Evolutionary conservation across 2,329 filamentous ascomycete species (phyloP).

Genomic region (Diaporthe destruens): DNA sequence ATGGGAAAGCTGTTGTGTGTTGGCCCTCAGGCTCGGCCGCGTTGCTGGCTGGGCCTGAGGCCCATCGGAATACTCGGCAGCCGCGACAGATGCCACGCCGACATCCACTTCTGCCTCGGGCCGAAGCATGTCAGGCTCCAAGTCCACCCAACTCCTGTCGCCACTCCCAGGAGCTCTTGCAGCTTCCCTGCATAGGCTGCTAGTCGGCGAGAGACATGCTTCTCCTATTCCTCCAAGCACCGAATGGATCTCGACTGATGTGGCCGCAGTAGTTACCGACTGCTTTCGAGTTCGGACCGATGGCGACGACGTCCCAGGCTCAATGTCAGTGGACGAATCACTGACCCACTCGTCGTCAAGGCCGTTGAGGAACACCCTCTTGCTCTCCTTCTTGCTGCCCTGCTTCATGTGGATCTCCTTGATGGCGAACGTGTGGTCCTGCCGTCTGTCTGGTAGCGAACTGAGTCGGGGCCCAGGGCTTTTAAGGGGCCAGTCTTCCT

Average conservation of each 20-base stretch:
- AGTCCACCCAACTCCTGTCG: slow-evolving; percentile 46
- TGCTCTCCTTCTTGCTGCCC: slow-evolving; percentile 17
- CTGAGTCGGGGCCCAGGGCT: slow-evolving; percentile 7
- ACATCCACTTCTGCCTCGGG: background rate
- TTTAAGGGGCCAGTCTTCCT: slow-evolving; percentile 33
- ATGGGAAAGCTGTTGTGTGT: slow-evolving; percentile 3
- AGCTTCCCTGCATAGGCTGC: slow-evolving; percentile 42
- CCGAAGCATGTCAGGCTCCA: slow-evolving; percentile 43
- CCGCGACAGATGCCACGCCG: background rate
- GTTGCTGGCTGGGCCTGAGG: background rate
- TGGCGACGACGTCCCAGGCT: slow-evolving; percentile 45
- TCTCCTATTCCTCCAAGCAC: slow-evolving; percentile 38
- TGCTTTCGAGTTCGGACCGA: slow-evolving; percentile 51
- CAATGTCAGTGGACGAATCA: slow-evolving; percentile 50
- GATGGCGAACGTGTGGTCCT: slow-evolving; percentile 12
- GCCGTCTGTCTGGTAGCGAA: slow-evolving; percentile 12
- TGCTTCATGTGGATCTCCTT: slow-evolving; percentile 25
- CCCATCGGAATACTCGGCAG: slow-evolving; percentile 20
- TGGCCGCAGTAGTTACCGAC: slow-evolving; percentile 53
- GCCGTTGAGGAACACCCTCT: slow-evolving; percentile 35
- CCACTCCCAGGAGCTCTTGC: slow-evolving; percentile 21
- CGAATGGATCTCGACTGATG: slow-evolving; percentile 51
- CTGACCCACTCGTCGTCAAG: slow-evolving; percentile 45
- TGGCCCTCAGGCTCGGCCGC: background rate
- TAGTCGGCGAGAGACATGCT: slow-evolving; percentile 47